Percentiles rank a stretch among this genome's conserved stretches.
Evolutionary conservation across 257 asterid species (phyloP).

Genomic region (Fraxinus pennsylvanica): DNA sequence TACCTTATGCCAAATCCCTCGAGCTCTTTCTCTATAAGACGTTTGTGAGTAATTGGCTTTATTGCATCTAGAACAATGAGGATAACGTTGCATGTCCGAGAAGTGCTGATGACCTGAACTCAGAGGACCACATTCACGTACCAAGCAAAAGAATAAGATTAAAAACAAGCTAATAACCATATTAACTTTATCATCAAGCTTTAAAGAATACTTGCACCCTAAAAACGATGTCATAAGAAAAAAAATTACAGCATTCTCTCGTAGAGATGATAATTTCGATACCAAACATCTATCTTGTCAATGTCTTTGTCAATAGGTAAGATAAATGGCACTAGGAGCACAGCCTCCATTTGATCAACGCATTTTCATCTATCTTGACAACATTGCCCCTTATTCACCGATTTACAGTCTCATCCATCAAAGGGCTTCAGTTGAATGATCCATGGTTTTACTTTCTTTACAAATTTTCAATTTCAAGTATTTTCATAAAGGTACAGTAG

Average conservation of each 20-base stretch:
- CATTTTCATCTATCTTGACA: neutral
- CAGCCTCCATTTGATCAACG: neutral
- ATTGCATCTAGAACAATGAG: constrained; percentile 97
- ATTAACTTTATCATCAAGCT: constrained; percentile 2
- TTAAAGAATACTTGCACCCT: constrained; percentile 5
- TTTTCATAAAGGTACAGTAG: neutral
- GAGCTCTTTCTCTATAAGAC: constrained; percentile 93
- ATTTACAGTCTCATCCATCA: neutral
- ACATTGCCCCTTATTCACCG: neutral
- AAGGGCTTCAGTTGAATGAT: neutral
- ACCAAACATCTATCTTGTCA: neutral
- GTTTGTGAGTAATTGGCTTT: constrained; percentile 96
- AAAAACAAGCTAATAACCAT: constrained; percentile 14
- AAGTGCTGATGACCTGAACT: constrained; percentile 93
- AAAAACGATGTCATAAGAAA: neutral
- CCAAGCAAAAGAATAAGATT: constrained; percentile 20
- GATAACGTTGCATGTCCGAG: constrained; percentile 94
- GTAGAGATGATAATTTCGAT: constrained; percentile 7
- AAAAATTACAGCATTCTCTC: neutral
- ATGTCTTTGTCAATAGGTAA: neutral
- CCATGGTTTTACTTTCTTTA: neutral
- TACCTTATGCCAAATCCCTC: constrained; percentile 99
- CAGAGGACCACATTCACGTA: constrained; percentile 15
- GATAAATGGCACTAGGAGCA: neutral
- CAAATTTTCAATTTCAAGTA: neutral